Evolutionary conservation across 2,329 filamentous ascomycete genomes (phyloP), one percentile per base, ranked within the genome.

Genomic region (Sporothrix luriei): DNA sequence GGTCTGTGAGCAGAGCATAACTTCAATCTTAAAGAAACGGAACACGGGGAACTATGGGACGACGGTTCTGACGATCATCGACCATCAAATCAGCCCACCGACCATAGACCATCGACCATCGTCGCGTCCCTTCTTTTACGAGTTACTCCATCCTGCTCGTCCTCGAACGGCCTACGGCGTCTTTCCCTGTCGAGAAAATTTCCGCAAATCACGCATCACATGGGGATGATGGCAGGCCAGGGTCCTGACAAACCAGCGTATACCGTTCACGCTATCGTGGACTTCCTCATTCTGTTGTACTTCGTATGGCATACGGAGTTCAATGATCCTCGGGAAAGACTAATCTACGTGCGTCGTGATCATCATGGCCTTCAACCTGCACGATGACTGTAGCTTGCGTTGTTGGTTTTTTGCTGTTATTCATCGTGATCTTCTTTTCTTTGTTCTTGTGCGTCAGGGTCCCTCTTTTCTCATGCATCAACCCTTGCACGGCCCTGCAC

Each of bases 121-220:
- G 33, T 38, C 10, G 43, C 38, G 11, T 46, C 57, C 21, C 3
- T 14, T 62, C 57, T 62, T 46, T 33, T 33, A 62, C 57, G 38
- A 62, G 38, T 19, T 62, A 46, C 57, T 46, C 57, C 33, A 61
- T 62, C 33, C 43, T 62, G 57, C 57, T 54, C 11, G 13, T 40
- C 55, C 43, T 65, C 26, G 61, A 14, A 13, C 61, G 46, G 43
- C 24, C 21, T 21, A 13, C 61, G 46, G 43, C 24, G 33, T 51
- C 61, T 65, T 51, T 51, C 61, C 61, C 33, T 48, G 46, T 65
- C 29, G 46, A 48, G 46, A 51, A n/a, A 29, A 21, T 33, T 21
- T 65, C 61, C 61, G 57, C 57, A 46, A 62, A 46, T 46, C 57
- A 62, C 57, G 57, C 55, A 61, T 61, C 55, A 24, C 55, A 61